Evolutionary conservation across 805 yeast genomes (phyloP).

Genomic region (Yarrowia alimentaria): DNA sequence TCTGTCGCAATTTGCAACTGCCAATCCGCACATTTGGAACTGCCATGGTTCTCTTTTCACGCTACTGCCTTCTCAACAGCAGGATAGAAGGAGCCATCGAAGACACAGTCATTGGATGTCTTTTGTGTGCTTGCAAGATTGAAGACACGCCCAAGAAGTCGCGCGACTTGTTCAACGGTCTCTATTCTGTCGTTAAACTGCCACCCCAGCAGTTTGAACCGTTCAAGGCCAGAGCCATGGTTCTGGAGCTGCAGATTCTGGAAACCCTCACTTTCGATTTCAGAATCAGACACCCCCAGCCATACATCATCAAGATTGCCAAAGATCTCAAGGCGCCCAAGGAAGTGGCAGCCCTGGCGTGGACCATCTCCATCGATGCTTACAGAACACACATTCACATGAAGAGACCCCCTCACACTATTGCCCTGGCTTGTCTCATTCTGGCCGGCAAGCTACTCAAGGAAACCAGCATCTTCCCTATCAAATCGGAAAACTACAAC

Average conservation of each 20-base stretch:
- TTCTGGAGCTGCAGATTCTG: conserved; percentile 66
- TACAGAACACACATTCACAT: conserved; percentile 66
- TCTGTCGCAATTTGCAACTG: conserved; percentile 25
- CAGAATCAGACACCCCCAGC: conserved; percentile 65
- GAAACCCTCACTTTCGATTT: conserved; percentile 82
- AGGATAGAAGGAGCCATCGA: conserved; percentile 28
- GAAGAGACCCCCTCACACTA: conserved; percentile 70
- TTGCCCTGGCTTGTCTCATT: conserved; percentile 66
- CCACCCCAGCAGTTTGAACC: neutral
- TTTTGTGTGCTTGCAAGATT: conserved; percentile 70
- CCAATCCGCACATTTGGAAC: conserved; percentile 71
- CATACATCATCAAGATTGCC: conserved; percentile 59
- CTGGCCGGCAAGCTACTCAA: conserved; percentile 53
- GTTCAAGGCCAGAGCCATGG: conserved; percentile 48
- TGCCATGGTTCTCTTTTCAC: conserved; percentile 69
- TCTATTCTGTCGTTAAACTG: conserved; percentile 4
- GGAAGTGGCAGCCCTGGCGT: conserved; percentile 50
- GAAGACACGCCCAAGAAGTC: conserved; percentile 82
- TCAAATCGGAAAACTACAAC: conserved; percentile 36
- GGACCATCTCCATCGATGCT: conserved; percentile 76
- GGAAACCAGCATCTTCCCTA: conserved; percentile 36
- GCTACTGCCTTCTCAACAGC: conserved; percentile 61
- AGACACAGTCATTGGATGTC: conserved; percentile 65
- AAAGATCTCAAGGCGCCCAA: conserved; percentile 43
- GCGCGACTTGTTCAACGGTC: conserved; percentile 52